phyloP scores from a whole-genome alignment of 352 stramenopile species.

The Salisapilia sapeloensis region DNA sequence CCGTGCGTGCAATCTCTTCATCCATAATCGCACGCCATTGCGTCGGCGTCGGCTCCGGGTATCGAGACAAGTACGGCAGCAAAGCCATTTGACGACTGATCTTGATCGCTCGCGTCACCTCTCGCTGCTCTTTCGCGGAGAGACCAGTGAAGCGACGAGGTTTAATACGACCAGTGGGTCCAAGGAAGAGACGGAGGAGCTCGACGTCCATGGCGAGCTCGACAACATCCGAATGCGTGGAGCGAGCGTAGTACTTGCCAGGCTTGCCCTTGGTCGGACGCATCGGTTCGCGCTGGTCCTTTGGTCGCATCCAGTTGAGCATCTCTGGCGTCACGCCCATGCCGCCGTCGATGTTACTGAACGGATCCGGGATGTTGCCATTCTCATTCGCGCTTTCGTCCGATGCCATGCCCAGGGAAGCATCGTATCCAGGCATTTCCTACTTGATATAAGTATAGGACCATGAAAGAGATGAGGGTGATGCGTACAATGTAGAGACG shows the following conservation, averaged over 20 bases:
- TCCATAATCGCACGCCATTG: constrained; percentile 71
- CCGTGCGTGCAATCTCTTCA: constrained; percentile 47
- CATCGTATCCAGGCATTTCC: constrained; percentile 55
- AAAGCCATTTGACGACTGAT: constrained; percentile 59
- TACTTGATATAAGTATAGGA: constrained; percentile 2
- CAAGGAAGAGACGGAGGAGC: constrained; percentile 68
- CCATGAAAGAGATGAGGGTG: background rate
- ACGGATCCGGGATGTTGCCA: constrained; percentile 16
- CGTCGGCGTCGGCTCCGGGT: constrained; percentile 62
- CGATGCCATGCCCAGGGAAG: constrained; percentile 34
- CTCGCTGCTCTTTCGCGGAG: constrained; percentile 70
- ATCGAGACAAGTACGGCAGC: constrained; percentile 61
- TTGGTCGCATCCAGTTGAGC: constrained; percentile 72
- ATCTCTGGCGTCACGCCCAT: constrained; percentile 40
- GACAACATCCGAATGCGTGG: constrained; percentile 55
- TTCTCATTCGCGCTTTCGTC: constrained; percentile 19
- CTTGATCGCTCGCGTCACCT: constrained; percentile 59
- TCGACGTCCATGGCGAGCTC: constrained; percentile 67
- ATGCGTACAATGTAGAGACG: constrained; percentile 48
- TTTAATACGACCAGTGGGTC: constrained; percentile 61
- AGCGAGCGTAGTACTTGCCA: constrained; percentile 63
- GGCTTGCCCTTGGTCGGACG: constrained; percentile 39
- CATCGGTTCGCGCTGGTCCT: constrained; percentile 38
- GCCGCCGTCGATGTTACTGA: constrained; percentile 29
- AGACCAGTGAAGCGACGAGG: constrained; percentile 66